Evolutionary conservation across 1,284 basidiomycete species (phyloP).

Genomic region (Marasmius fiardii): DNA sequence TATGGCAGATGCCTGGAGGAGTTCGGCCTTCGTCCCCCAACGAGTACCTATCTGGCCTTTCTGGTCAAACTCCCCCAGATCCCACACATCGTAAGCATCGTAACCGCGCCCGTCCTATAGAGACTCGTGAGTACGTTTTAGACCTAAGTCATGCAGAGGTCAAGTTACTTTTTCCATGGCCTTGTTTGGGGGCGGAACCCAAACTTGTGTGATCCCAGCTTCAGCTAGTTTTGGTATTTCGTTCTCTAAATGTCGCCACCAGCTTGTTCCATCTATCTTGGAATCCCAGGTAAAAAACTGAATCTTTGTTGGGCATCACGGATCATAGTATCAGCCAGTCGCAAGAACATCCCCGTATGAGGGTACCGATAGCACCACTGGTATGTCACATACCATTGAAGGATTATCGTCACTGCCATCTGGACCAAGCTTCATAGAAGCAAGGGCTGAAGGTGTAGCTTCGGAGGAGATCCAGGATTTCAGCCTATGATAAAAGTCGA

Average conservation of each 20-base stretch:
- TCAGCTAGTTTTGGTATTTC: constrained; percentile 69
- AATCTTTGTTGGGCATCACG: constrained; percentile 56
- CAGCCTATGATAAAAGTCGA: background rate
- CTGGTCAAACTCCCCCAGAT: constrained; percentile 90
- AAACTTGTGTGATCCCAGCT: constrained; percentile 82
- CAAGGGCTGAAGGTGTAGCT: constrained; percentile 37
- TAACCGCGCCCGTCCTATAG: constrained; percentile 66
- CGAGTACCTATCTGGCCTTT: constrained; percentile 81
- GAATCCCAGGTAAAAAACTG: constrained; percentile 86
- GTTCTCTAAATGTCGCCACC: constrained; percentile 81
- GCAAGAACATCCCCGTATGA: background rate
- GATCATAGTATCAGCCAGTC: background rate
- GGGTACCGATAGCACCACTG: background rate
- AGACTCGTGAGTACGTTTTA: background rate
- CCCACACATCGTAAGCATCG: constrained; percentile 86
- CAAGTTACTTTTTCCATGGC: constrained; percentile 53
- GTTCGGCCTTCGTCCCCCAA: constrained; percentile 88
- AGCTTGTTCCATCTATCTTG: constrained; percentile 51
- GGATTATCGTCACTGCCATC: constrained; percentile 45
- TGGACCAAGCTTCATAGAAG: constrained; percentile 56
- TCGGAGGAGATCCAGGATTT: constrained; percentile 5
- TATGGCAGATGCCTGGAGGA: constrained; percentile 60
- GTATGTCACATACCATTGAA: constrained; percentile 51
- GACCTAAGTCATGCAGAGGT: background rate
- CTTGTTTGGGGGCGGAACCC: constrained; percentile 79